Conservation (phyloP, 805 yeast species). For the Lachancea thermotolerans region DNA sequence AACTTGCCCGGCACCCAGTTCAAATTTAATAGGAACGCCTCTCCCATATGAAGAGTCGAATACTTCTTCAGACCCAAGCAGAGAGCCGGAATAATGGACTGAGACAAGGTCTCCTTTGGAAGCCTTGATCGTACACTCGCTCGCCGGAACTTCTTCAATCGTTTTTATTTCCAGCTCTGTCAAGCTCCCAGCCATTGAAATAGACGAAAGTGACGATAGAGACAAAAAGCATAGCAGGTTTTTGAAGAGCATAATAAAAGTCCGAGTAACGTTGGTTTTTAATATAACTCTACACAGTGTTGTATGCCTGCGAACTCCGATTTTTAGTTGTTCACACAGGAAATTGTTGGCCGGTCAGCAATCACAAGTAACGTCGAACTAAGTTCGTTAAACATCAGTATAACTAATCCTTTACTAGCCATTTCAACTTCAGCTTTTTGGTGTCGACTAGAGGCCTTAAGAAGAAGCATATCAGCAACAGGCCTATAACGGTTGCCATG, state of each 20-base stretch:
- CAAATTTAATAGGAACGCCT: conserved; percentile 60
- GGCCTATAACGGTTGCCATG: conserved; percentile 47
- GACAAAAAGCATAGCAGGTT: no score
- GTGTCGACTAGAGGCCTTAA: conserved; percentile 51
- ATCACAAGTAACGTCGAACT: conserved; percentile 1
- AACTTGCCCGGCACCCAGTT: conserved; percentile 73
- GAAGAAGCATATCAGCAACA: conserved; percentile 42
- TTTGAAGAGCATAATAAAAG: background rate
- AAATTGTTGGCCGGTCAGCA: background rate
- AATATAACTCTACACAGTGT: no score
- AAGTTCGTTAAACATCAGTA: background rate
- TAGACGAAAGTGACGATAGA: background rate
- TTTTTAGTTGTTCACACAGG: background rate
- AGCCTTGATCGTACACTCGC: conserved; percentile 52
- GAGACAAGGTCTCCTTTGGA: conserved; percentile 57
- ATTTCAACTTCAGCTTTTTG: conserved; percentile 46
- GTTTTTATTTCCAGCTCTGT: conserved; percentile 35
- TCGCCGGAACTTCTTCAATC: conserved; percentile 41
- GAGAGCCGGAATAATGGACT: conserved; percentile 74
- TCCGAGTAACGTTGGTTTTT: no score
- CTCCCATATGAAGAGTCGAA: conserved; percentile 71
- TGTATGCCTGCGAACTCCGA: no score
- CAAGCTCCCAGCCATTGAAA: conserved; percentile 18
- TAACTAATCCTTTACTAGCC: conserved; percentile 36
- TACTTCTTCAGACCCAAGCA: conserved; percentile 53